These are phyloP conservation scores for Cryptococcus amylolentus DNA, from an alignment of 1,284 basidiomycete genomes.

Conservation along the genomic window DNA sequence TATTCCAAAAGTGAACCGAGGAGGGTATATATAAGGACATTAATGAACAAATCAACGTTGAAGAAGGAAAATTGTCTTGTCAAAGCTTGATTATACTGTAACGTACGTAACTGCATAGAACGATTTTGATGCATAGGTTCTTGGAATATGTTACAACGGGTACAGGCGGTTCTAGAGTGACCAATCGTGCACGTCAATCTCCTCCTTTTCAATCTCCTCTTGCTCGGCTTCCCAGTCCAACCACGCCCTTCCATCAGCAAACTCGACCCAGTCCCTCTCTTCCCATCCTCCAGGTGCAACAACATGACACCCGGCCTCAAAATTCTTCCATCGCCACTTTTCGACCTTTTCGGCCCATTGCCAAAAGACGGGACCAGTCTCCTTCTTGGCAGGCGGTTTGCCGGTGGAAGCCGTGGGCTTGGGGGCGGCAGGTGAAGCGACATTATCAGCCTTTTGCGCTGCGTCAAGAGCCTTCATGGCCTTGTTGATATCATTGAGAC, in stretches of 20 bases:
- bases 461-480: conserved; percentile 11
- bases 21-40: conserved; percentile 14
- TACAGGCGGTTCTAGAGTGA: conserved; percentile 13
- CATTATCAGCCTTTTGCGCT: background rate
- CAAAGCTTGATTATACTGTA: background rate
- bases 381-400: background rate
- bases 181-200: conserved; percentile 38
- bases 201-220: conserved; percentile 20
- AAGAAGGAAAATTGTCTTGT: background rate
- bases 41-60: background rate
- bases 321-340: conserved; percentile 36
- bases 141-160: too few species aligned
- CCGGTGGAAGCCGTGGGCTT: background rate
- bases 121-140: background rate
- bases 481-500: conserved; percentile 5
- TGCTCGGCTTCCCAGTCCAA: conserved; percentile 27
- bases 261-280: conserved; percentile 40
- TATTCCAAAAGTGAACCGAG: conserved; percentile 3
- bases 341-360: conserved; percentile 32
- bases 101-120: background rate
- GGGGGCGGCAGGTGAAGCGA: background rate
- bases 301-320: conserved; percentile 22
- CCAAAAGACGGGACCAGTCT: conserved; percentile 24
- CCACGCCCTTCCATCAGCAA: conserved; percentile 33
- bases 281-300: conserved; percentile 34